These are phyloP conservation scores for Kalmusia sp. DNA, from an alignment of 2,329 filamentous ascomycete genomes.

Conservation along the genomic window DNA sequence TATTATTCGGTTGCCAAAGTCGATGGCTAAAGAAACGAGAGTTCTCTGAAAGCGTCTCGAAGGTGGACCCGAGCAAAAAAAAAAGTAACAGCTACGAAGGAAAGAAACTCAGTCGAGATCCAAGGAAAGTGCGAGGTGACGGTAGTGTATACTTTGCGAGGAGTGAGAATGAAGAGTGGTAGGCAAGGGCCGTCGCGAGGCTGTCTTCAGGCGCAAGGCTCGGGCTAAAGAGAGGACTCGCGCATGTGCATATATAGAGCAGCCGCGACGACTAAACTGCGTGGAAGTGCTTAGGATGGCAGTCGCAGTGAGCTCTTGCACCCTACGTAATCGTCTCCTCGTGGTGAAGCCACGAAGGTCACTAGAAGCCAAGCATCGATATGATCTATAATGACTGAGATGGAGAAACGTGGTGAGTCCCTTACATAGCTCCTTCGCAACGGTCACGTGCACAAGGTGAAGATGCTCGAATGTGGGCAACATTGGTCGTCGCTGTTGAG, in stretches of 20 bases:
- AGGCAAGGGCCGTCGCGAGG: conserved; percentile 28
- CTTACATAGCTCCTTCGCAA: too few relatives aligned
- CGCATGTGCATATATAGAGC: not conserved
- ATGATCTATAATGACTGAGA: too few relatives aligned
- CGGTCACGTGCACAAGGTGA: not conserved
- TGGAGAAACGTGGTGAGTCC: too few relatives aligned
- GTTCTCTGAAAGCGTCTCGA: conserved; percentile 17
- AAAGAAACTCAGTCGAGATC: conserved; percentile 18
- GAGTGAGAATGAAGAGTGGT: conserved; percentile 9
- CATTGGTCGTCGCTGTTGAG: not conserved
- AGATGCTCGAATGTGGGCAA: not conserved
- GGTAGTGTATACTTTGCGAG: not conserved
- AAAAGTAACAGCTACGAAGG: conserved; percentile 15
- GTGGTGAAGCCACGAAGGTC: not conserved
- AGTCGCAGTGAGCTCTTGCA: not conserved
- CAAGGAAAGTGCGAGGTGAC: conserved; percentile 30
- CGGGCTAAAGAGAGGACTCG: not conserved
- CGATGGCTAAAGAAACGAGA: conserved; percentile 37
- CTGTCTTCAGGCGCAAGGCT: conserved; percentile 24
- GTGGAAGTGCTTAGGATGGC: not conserved
- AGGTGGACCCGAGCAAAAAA: conserved; percentile 20
- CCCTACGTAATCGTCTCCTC: not conserved
- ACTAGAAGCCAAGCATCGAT: too few relatives aligned
- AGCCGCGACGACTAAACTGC: not conserved
- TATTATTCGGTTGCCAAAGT: conserved; percentile 39